Evolutionary conservation across 345 rosid genomes (phyloP), one percentile per base, ranked within the genome.

Genomic region (Gossypium ekmanianum): DNA sequence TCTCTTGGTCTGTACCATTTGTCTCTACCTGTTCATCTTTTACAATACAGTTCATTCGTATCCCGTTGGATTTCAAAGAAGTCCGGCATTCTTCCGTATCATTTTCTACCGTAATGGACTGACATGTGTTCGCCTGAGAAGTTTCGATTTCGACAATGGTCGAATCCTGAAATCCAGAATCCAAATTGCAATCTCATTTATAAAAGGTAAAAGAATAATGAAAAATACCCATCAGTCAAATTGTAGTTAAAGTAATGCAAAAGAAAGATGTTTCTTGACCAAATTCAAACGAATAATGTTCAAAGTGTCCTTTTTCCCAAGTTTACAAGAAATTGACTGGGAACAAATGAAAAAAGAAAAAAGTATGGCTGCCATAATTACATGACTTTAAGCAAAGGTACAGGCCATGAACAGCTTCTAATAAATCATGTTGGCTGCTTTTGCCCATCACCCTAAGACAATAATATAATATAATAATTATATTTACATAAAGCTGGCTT

Each of bases 1-100:
- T 88, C 73, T 85, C 88, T 61, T 79, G 71, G 51, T 82, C 81
- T 51, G 74, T 58, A 34, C 65, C 44, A 61, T 77, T 82, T 18
- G 61, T 51, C 59, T 81, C 90, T 13, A 66, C 51, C 67, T 81
- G 77, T 55, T 79, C 86, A 29, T 79, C 81, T 73, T 68, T 81
- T 18, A 62, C 41, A 66, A 61, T 76, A 48, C 79, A 61, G 61
- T 44, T 73, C n/a, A 54, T 56, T 18, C 48, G 77, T 4, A 68
- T 75, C 62, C 77, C 80, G 52, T 79, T 84, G 52, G 18, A 70
- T 59, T 67, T 73, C 4, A 62, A 16, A 17, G 71, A 50, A 59
- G 62, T 47, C 29, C 43, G 74, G 12, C 50, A 61, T 61, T 74
- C 83, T 75, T 78, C 73, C 76, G 73, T 73, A 3, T 27, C 70